A percentile compares a stretch with the other conserved stretches of the same genome.
Evolutionary conservation across 2,329 filamentous ascomycete genomes (phyloP).

Genomic region (Aspergillus ustus): DNA sequence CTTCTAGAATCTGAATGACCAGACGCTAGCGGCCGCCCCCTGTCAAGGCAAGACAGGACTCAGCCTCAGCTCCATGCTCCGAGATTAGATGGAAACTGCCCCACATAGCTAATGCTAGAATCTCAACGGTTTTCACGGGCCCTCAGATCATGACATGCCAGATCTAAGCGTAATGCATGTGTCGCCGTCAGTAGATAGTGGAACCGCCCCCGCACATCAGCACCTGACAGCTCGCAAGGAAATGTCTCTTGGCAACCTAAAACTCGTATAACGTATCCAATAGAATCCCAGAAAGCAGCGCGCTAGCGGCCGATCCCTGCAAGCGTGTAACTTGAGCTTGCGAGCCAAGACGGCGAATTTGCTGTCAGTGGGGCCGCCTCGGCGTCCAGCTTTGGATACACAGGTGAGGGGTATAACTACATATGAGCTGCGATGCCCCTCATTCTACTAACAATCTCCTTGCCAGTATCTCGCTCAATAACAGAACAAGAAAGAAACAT

Average conservation of each 20-base stretch:
- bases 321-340: too few relatives aligned
- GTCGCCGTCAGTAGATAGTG: background rate
- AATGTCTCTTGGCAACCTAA: background rate
- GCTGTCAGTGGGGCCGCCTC: too few relatives aligned
- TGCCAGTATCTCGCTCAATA: too few relatives aligned
- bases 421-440: too few relatives aligned
- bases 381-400: background rate
- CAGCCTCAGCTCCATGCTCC: background rate
- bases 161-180: background rate
- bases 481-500: background rate
- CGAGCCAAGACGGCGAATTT: too few relatives aligned
- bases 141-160: background rate
- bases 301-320: constrained; percentile 1
- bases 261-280: background rate
- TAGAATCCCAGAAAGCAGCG: background rate
- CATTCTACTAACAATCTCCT: too few relatives aligned
- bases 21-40: background rate
- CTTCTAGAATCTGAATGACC: background rate
- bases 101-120: too few relatives aligned
- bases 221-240: background rate
- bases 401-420: background rate
- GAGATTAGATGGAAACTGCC: too few relatives aligned
- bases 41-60: background rate
- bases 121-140: background rate
- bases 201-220: background rate